Base-by-base conservation (phyloP, 495 filamentous ascomycete species). In the Penicillium bovifimosum region DNA sequence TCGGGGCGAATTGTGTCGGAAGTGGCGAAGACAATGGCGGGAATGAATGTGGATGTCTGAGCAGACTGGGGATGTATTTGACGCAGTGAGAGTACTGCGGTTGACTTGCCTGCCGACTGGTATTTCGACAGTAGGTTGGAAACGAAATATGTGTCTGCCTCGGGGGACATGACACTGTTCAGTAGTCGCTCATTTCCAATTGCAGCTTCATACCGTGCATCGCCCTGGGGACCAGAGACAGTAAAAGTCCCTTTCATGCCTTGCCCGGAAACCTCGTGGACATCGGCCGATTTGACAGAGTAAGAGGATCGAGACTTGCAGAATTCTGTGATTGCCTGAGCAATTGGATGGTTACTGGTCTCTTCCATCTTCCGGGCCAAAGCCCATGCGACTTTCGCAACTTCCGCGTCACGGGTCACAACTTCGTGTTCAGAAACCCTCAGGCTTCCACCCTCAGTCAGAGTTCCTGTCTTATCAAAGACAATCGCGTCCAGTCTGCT, bases 381-480 rank as follows among this genome's bases (percentile, higher is more conserved):
- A 5, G 72, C 62, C 65, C 82, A 80, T 59, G 64, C 76, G 38
- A 73, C 48, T 20, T 63, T 49, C 24, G 71, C 33, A 5, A 72
- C 42, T 9, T 69, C 62, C 3, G 66, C 53, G 13, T 75, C 68
- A n/a, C 55, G 63, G 5, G 70, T 72, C 39, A 84, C 65, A 17
- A 84, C 56, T 56, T 84, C 74, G 48, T 85, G 79, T 40, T 95
- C 86, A 0, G 89, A 87, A 20, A 97, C 85, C 8, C 70, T 84
- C 0, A 91, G 82, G 47, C 90, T 85, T 31, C 87, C 89, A 32
- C 92, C 92, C 58, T 88, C 73, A 0, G 92, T 97, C 42, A 97
- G 71, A 1, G 92, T 97, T 0, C 92, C 92, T 0, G 92, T 97
- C 74, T 97, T 97, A 73, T 97, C 92, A 59, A 97, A 96, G 11